Base-by-base conservation (phyloP, 1,139 yeast genomes). In the Saccharomyces hybrid region DNA sequence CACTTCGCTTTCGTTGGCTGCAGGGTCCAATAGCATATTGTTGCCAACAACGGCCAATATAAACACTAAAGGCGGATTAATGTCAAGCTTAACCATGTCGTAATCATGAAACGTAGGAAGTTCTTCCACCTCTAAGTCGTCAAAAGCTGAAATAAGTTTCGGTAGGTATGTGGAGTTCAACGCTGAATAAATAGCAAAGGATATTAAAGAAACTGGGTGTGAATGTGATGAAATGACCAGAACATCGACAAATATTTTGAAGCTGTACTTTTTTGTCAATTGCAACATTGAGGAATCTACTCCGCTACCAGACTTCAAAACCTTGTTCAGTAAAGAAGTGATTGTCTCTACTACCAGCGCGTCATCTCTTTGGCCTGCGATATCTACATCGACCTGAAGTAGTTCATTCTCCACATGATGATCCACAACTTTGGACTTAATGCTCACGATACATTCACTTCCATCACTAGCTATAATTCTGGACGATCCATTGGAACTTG, bases 401-500 rank as follows among this genome's bases (percentile, higher is more conserved):
- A 89, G 73, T 31, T 79, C 75, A 1, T 57, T 63, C 32, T 58
- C 71, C 7, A 58, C 63, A 34, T 78, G 70, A 38, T 75, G 74
- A 54, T 79, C 77, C n/a, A 88, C 86, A 2, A 91, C 97, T 63
- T 87, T 86, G 8, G 91, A 81, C 70, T 91, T 91, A 51, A 91
- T 80, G 65, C 97, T 93, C 1, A 89, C 91, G 50, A 91, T 84
- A 66, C 97, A 89, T 70, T 91, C 98, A 62, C 90, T 83, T 25
- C 98, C 97, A 70, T 91, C 97, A 55, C 87, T 80, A 42, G 89
- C 79, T 62, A 91, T 78, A 41, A 91, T 82, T 72, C 96, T 78
- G 1, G 97, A 87, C 5, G 97, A 89, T 19, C 99, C 99, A 72
- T 91, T 88, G 7, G 97, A 86, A 48, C 85, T 82, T 0, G 96